Conservation (phyloP, 2,329 filamentous ascomycete species). For the Drechslerella dactyloides region DNA sequence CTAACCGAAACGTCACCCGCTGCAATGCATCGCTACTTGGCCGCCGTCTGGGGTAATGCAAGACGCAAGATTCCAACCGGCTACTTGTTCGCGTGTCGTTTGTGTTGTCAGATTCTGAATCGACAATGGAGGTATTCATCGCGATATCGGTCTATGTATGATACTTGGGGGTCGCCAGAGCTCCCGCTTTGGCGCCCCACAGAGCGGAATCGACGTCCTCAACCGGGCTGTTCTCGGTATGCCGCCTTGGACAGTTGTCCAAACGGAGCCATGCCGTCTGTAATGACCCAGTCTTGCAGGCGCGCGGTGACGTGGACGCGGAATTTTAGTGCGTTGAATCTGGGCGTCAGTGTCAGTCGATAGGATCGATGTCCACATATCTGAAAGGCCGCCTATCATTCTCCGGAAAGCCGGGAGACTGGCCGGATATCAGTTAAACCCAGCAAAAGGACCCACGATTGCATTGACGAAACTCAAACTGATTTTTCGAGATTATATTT, state of each 20-base stretch:
- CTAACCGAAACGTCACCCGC: constrained; percentile 8
- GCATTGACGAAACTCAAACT: not conserved
- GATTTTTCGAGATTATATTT: not conserved
- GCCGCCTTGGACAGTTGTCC: constrained; percentile 17
- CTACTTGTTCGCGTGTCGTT: constrained; percentile 19
- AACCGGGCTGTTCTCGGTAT: constrained; percentile 17
- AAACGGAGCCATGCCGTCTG: constrained; percentile 13
- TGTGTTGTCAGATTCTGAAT: constrained; percentile 26
- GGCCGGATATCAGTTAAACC: not conserved
- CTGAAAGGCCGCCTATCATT: not conserved
- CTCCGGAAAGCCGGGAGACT: not conserved
- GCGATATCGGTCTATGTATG: not conserved
- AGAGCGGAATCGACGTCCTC: constrained; percentile 15
- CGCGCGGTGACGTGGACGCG: constrained; percentile 40
- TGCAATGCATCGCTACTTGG: constrained; percentile 38
- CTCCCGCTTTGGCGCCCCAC: constrained; percentile 1
- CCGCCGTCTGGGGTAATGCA: constrained; percentile 33
- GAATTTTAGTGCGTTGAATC: constrained; percentile 30
- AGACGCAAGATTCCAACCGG: not conserved
- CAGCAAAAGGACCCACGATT: not conserved
- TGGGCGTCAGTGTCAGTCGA: not conserved
- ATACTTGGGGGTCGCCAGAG: not conserved
- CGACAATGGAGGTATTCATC: not conserved
- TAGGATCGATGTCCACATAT: not conserved
- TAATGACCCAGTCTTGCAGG: constrained; percentile 22